phyloP scores from a whole-genome alignment of 2,329 filamentous ascomycete species.

The Colletotrichum orchidophilum region DNA sequence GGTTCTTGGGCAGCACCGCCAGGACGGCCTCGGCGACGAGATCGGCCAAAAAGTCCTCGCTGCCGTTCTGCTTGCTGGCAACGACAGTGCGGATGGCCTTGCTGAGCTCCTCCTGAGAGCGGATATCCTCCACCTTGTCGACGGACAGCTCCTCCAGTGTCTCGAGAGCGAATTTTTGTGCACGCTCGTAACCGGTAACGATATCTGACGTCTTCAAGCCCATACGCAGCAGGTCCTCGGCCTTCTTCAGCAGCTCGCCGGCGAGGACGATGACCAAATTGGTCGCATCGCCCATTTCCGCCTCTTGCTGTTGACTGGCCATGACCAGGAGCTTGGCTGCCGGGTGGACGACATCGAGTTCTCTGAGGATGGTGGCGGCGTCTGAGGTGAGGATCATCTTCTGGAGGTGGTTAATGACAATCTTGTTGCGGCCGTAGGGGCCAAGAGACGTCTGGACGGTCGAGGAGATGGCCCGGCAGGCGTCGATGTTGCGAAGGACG shows the following conservation, averaged over 20 bases:
- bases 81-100: conserved; percentile 97
- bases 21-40: conserved; percentile 88
- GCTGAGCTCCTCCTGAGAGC: conserved; percentile 82
- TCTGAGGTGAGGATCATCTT: conserved; percentile 99
- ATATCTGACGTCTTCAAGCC: conserved; percentile 99
- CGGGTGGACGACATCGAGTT: conserved; percentile 97
- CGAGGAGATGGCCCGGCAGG: conserved; percentile 92
- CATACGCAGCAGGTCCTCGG: conserved; percentile 95
- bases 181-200: conserved; percentile 93
- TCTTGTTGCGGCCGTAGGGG: conserved; percentile 98
- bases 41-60: conserved; percentile 85
- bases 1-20: conserved; percentile 94
- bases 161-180: conserved; percentile 87
- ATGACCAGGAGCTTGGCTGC: conserved; percentile 98
- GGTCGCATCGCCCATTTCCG: conserved; percentile 98
- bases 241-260: conserved; percentile 95
- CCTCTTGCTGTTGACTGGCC: conserved; percentile 98
- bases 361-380: conserved; percentile 94
- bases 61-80: conserved; percentile 95
- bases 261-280: conserved; percentile 97
- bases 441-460: conserved; percentile 98
- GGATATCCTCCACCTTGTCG: conserved; percentile 88
- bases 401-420: conserved; percentile 99
- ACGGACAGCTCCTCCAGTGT: conserved; percentile 88
- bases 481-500: conserved; percentile 97